Base-by-base conservation (phyloP, 352 stramenopile species). In the Blastocystis hominis region DNA sequence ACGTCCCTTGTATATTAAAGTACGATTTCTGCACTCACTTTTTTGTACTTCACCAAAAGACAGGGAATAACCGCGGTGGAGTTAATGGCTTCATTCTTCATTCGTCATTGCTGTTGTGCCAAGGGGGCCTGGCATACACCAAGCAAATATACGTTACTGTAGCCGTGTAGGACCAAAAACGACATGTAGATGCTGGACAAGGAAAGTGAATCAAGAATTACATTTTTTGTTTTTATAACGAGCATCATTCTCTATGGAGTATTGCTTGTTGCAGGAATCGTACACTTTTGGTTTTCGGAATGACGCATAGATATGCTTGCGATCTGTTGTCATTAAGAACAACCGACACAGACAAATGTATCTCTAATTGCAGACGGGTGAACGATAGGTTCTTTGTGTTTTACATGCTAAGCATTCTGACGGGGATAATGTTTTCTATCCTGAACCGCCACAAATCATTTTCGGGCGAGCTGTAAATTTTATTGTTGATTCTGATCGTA, bases 231-330 rank as follows among this genome's bases (percentile, higher is more conserved):
- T 40, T 36, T 80, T 38, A 34, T 34, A 80, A 59, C 50, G n/a
- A 59, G 50, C n/a, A 64, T 62, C 20, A 54, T 64, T 80, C 42
- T 84, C n/a, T 84, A 84, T 46, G 44, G 72, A 24, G 1, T 84
- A 44, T 53, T 84, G 17, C 34, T 84, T 55, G 30, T 64, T 24
- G n/a, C 68, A 30, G 72, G 72, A 46, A 24, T 84, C 68, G 72
- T 84, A 50, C 4, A 20, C 17, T 13, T 66, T 6, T n/a, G 68
- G n/a, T 13, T 44, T 24, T 59, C 7, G 24, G 13, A 54, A 38
- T 84, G 36, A 84, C 7, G 10, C 9, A 9, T 44, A 84, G 72
- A 20, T 47, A 13, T 66, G 30, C 5, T 40, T 84, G 40, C 72
- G 72, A 50, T 84, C 40, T 9, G 44, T 84, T n/a, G 13, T 53